Evolutionary conservation across 345 rosid species (phyloP), one percentile per base, ranked within the genome.

Genomic region (Rhodamnia argentea): DNA sequence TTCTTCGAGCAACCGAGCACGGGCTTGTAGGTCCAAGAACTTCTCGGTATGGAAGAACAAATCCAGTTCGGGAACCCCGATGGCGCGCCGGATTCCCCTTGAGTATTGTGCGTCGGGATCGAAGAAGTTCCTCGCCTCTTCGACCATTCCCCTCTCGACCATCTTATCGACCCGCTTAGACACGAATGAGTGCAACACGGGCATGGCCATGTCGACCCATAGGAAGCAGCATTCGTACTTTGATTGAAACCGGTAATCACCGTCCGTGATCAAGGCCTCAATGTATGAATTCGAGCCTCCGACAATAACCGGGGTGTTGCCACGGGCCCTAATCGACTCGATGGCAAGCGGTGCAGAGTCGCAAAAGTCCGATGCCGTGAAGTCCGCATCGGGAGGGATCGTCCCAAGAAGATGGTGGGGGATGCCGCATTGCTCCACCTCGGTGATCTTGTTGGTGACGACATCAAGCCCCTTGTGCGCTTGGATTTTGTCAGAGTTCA

Each of bases 251-350:
- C 86, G 81, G 7, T 57, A 87, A 29, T 91, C 89, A 52, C 58
- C 52, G 10, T 89, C 88, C 16, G 91, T 93, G 24, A 94, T 87
- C 52, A 95, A 90, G 37, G 96, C 92, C 83, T 96, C 94, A 10
- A 95, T 86, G 89, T 89, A 94, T 0, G 98, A 94, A 90, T 93
- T 96, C 15, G 98, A 95, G 64, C 99, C 98, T 20, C 99, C 99
- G 6, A 91, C 98, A 51, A 96, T 86, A 51, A 96, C 85, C 5
- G 98, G 99, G 57, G 93, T 92, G 86, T 89, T 87, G 6, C 95
- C 92, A 3, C 93, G 94, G 14, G 87, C 85, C n/a, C 84, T 47
- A 26, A 92, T 95, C 8, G 92, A 91, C 24, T 91, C 91, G 40
- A 93, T 86, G 1, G 91, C 87, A 11, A 13, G 44, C 0, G 92